Evolutionary conservation across 768 basidiomycete species (phyloP).

Genomic region (Rhizopogon roseolus): DNA sequence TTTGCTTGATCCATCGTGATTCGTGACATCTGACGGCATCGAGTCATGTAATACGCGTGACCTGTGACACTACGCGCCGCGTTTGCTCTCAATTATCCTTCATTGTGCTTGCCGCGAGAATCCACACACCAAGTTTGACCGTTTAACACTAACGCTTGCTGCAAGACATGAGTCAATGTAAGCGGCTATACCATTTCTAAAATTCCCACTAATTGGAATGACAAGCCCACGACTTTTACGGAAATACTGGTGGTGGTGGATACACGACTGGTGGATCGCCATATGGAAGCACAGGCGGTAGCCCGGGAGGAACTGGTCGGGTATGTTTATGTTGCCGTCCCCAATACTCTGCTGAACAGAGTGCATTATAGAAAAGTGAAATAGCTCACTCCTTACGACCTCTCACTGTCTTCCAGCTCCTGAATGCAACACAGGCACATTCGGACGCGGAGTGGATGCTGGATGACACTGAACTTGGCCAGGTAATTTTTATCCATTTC

Average conservation of each 20-base stretch:
- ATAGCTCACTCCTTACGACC: conserved; percentile 56
- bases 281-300: conserved; percentile 49
- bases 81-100: neutral
- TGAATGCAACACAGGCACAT: conserved; percentile 75
- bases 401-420: conserved; percentile 72
- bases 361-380: conserved; percentile 27
- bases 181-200: neutral
- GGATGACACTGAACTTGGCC: conserved; percentile 75
- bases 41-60: conserved; percentile 5
- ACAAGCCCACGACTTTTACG: conserved; percentile 36
- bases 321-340: conserved; percentile 21
- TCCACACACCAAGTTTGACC: neutral
- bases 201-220: neutral
- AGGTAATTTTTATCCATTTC: conserved; percentile 39
- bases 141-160: neutral
- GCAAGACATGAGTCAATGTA: conserved; percentile 42
- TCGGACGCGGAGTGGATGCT: conserved; percentile 86
- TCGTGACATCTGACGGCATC: neutral
- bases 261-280: conserved; percentile 59
- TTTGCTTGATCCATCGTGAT: neutral
- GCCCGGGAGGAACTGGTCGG: conserved; percentile 50
- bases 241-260: conserved; percentile 34
- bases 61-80: conserved; percentile 20
- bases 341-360: neutral
- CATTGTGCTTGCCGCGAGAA: too few relatives aligned